Evolutionary conservation across 2,329 filamentous ascomycete genomes (phyloP).

Genomic region (Teratosphaeria destructans): DNA sequence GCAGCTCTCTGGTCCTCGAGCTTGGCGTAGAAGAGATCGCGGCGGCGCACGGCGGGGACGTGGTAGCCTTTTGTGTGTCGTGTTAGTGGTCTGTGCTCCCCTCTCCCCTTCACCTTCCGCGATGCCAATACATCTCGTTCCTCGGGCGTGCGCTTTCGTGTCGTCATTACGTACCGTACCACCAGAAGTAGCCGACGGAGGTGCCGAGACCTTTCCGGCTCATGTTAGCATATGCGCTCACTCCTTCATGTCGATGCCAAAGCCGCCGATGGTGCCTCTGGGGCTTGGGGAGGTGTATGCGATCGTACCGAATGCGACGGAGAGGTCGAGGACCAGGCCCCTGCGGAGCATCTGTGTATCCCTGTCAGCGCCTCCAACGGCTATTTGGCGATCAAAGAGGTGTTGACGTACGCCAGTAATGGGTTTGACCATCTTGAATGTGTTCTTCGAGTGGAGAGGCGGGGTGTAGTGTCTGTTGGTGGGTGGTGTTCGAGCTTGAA

Average conservation of each 20-base stretch:
- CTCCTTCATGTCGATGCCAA: not conserved
- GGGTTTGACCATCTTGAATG: conserved; percentile 32
- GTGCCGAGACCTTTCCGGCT: conserved; percentile 46
- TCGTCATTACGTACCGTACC: conserved; percentile 47
- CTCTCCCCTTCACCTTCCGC: not conserved
- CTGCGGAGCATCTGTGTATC: conserved; percentile 51
- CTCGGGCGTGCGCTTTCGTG: not conserved
- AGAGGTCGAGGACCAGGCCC: conserved; percentile 55
- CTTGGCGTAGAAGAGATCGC: conserved; percentile 54
- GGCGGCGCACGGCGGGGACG: conserved; percentile 52
- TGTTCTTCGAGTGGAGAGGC: not conserved
- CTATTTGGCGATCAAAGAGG: not conserved
- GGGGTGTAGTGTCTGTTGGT: not conserved
- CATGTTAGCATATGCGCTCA: not conserved
- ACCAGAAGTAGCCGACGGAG: conserved; percentile 54
- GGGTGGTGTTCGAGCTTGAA: not conserved
- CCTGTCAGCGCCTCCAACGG: not conserved
- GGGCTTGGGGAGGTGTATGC: not conserved
- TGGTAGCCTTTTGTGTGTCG: conserved; percentile 44
- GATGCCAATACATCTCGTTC: no score
- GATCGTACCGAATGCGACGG: conserved; percentile 53
- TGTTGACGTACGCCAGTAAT: conserved; percentile 39
- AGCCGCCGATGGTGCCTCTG: not conserved
- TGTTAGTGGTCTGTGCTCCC: conserved; percentile 5
- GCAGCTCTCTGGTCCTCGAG: conserved; percentile 51